Evolutionary conservation across 768 basidiomycete genomes (phyloP).

Genomic region (Tulasnella sp.): DNA sequence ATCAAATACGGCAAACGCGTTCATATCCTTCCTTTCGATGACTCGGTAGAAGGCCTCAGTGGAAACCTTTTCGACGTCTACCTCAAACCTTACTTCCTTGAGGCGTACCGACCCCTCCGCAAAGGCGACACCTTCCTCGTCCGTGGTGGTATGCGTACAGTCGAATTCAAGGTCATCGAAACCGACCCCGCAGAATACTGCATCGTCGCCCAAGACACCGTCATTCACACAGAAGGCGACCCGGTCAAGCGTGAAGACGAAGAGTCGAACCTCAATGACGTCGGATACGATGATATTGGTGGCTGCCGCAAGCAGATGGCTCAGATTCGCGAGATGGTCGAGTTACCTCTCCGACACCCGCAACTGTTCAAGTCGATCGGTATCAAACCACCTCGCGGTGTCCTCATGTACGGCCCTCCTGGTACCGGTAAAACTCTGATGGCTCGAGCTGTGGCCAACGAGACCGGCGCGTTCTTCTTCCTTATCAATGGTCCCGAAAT

Average conservation of each 20-base stretch:
- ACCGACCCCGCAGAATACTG: constrained; percentile 98
- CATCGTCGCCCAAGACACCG: constrained; percentile 99
- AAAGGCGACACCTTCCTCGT: constrained; percentile 99
- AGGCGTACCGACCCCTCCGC: constrained; percentile 94
- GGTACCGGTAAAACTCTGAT: constrained; percentile 99
- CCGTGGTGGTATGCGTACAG: constrained; percentile 96
- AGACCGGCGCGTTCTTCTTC: constrained; percentile 99
- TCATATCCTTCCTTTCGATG: constrained; percentile 96
- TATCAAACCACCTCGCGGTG: constrained; percentile 99
- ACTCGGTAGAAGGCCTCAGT: constrained; percentile 93
- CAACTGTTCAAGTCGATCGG: constrained; percentile 99
- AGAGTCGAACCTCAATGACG: constrained; percentile 93
- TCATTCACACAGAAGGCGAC: constrained; percentile 97
- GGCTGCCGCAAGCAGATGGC: constrained; percentile 99
- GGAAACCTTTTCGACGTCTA: constrained; percentile 99
- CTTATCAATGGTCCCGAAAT: constrained; percentile 98
- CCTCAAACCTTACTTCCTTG: constrained; percentile 97
- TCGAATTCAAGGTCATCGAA: constrained; percentile 99
- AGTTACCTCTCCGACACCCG: constrained; percentile 95
- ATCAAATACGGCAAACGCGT: constrained; percentile 99
- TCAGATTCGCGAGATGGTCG: constrained; percentile 98
- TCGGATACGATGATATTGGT: constrained; percentile 99
- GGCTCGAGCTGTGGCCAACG: constrained; percentile 98
- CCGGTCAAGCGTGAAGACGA: constrained; percentile 99
- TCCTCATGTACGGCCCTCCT: constrained; percentile 98